Percentiles rank a stretch among this genome's conserved stretches.
phyloP scores from a whole-genome alignment of 495 filamentous ascomycete genomes.

The Penicillium paradoxum region DNA sequence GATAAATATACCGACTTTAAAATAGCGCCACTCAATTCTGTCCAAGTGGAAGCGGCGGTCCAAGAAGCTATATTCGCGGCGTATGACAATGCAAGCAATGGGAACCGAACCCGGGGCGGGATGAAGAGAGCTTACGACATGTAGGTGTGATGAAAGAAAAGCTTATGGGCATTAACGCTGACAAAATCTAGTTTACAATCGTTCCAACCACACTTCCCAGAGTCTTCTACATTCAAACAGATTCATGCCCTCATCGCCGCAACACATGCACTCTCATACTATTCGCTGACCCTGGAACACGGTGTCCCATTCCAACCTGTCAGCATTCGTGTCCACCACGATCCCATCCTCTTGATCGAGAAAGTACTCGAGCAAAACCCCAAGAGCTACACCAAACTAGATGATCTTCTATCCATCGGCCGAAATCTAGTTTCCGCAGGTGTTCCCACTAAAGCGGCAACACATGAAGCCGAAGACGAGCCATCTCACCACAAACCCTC shows the following conservation, averaged over 20 bases:
- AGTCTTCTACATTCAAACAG: slow-evolving; percentile 50
- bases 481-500: slow-evolving; percentile 6
- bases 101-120: slow-evolving; percentile 75
- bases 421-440: slow-evolving; percentile 70
- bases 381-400: slow-evolving; percentile 78
- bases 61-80: slow-evolving; percentile 62
- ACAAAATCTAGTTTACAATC: slow-evolving; percentile 54
- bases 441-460: slow-evolving; percentile 31
- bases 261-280: slow-evolving; percentile 82
- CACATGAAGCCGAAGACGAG: slow-evolving; percentile 18
- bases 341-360: slow-evolving; percentile 77
- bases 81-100: slow-evolving; percentile 89
- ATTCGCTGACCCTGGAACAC: slow-evolving; percentile 83
- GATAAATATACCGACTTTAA: slow-evolving; percentile 59
- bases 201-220: slow-evolving; percentile 60
- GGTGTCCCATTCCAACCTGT: slow-evolving; percentile 91
- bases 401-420: slow-evolving; percentile 77
- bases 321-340: slow-evolving; percentile 76
- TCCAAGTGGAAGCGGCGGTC: slow-evolving; percentile 59
- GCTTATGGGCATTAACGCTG: background rate
- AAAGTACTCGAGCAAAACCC: slow-evolving; percentile 86
- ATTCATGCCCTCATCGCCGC: slow-evolving; percentile 70
- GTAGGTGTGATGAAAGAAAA: slow-evolving; percentile 41
- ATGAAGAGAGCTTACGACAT: slow-evolving; percentile 81
- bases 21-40: slow-evolving; percentile 42